Evolutionary conservation across 345 rosid species (phyloP).

Genomic region (Barbarea vulgaris): DNA sequence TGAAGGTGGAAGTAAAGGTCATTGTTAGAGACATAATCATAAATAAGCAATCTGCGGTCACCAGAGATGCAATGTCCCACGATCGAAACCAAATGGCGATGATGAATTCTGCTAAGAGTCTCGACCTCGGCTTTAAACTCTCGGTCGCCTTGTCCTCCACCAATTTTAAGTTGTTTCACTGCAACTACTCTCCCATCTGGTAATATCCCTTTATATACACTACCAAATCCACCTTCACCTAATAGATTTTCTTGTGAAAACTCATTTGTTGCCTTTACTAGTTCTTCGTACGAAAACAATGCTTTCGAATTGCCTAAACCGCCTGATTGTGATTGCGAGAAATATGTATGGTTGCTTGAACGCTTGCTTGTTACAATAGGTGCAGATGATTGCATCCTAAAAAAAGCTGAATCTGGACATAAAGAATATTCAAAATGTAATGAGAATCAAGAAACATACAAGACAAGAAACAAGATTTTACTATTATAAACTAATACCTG

Average conservation of each 20-base stretch:
- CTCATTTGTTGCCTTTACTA: constrained; percentile 69
- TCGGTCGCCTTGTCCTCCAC: constrained; percentile 91
- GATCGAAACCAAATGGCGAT: constrained; percentile 91
- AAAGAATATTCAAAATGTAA: background rate
- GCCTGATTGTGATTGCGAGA: constrained; percentile 59
- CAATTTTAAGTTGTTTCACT: constrained; percentile 83
- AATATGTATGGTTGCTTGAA: constrained; percentile 49
- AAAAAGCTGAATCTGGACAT: constrained; percentile 57
- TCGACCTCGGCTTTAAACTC: constrained; percentile 94
- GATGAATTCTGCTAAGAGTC: constrained; percentile 89
- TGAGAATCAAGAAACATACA: constrained; percentile 8
- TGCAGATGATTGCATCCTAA: constrained; percentile 64
- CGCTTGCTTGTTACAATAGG: constrained; percentile 58
- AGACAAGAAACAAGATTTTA: background rate
- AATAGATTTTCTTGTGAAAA: constrained; percentile 76
- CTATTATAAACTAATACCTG: constrained; percentile 55
- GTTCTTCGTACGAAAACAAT: constrained; percentile 71
- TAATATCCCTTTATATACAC: constrained; percentile 78
- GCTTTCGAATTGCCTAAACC: constrained; percentile 80
- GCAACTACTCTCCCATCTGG: constrained; percentile 96
- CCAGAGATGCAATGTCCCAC: constrained; percentile 93
- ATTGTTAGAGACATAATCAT: constrained; percentile 83
- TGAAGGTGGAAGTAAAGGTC: constrained; percentile 94
- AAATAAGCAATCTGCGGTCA: constrained; percentile 76
- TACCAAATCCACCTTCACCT: constrained; percentile 98